Evolutionary conservation across 225 moss, liverwort and hornwort genomes (phyloP).

Genomic region (Bryum argenteum): DNA sequence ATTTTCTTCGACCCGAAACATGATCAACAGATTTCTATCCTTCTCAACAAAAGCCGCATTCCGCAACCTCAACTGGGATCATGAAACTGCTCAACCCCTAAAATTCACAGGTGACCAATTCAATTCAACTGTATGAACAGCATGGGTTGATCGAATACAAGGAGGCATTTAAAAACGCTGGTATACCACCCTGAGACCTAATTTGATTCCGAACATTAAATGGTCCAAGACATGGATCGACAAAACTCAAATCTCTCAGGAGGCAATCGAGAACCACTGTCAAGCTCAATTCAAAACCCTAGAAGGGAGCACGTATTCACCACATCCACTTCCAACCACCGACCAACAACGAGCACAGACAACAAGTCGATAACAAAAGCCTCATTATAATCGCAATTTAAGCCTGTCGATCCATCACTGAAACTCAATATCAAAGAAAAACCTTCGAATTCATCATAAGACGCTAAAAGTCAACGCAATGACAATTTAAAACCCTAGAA

Average conservation of each 20-base stretch:
- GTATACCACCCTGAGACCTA: not conserved
- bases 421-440: too few species aligned
- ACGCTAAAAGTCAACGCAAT: too few species aligned
- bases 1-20: not conserved
- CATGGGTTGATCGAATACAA: not conserved
- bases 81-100: not conserved
- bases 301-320: not conserved
- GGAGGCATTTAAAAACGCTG: too few species aligned
- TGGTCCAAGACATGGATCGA: too few species aligned
- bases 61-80: too few species aligned
- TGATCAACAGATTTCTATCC: too few species aligned
- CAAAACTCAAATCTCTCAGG: not conserved
- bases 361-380: too few species aligned
- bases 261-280: not conserved
- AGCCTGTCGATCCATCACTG: too few species aligned
- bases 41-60: too few species aligned
- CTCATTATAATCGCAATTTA: too few species aligned
- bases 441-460: too few species aligned
- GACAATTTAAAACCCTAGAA: too few species aligned
- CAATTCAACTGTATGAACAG: not conserved
- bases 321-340: not conserved
- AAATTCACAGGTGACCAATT: not conserved
- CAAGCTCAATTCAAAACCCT: constrained; percentile 7
- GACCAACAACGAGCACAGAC: not conserved
- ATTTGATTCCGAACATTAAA: not conserved